Evolutionary conservation across 306 rosid species (phyloP), one percentile per base, ranked within the genome.

Genomic region (Gastrolobium bilobum): DNA sequence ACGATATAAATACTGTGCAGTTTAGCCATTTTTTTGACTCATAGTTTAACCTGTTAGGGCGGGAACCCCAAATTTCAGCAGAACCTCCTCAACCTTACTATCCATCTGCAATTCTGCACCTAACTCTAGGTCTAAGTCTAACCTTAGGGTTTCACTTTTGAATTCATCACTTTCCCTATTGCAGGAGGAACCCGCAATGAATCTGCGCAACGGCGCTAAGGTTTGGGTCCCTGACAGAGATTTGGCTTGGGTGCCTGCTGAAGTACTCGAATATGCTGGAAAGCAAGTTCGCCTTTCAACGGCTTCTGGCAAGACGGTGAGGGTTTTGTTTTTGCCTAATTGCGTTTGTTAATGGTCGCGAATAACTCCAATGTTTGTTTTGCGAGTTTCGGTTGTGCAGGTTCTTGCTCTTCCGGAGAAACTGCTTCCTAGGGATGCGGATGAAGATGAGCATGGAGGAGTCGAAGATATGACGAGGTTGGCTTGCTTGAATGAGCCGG

Each of bases 361-460:
- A 26, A 4, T 75, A 2, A 37, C 67, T 79, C 0, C 3, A 15
- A 6, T 29, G 46, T 7, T 47, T 47, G 13, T 66, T 52, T 39
- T 34, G 53, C 4, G 76, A 14, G 46, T 68, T 63, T 44, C 10
- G 59, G 52, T 4, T 63, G 70, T 66, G 73, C 76, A 92, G 99
- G 90, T 95, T 54, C 63, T 62, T 83, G 88, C 79, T 43, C 46
- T 63, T 3, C 87, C 89, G 7, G 93, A 86, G 81, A 87, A 88
- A 82, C 71, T 95, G 59, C 86, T 84, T 30, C 91, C 86, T 61
- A 85, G 99, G 75, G 99, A 95, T 42, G 94, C 93, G 11, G 99
- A 95, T 29, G 99, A 95, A 84, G 99, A 95, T 35, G 99, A 95
- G 77, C 98, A 86, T 38, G 99, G 95, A 0, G 99, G 99, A 79